Percentiles rank a stretch among this genome's conserved stretches.
phyloP scores from a whole-genome alignment of 169 alveolate species.

The Plasmodium gaboni region DNA sequence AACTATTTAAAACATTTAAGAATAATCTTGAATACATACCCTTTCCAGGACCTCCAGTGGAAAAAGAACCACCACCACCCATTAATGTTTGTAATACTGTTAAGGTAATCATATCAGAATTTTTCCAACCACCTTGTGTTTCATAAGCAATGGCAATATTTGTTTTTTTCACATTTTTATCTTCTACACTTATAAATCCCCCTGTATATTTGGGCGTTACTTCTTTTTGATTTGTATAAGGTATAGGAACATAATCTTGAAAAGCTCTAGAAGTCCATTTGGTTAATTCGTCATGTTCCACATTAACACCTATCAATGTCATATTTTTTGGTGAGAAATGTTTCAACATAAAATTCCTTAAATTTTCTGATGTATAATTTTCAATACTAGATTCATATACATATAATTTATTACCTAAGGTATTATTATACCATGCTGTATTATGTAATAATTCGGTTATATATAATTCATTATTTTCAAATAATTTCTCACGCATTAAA shows the following conservation, averaged over 20 bases:
- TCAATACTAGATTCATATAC: slow-evolving; percentile 81
- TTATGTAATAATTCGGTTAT: slow-evolving; percentile 90
- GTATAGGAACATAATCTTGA: slow-evolving; percentile 91
- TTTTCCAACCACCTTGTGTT: slow-evolving; percentile 87
- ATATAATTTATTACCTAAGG: slow-evolving; percentile 86
- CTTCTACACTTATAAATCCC: slow-evolving; percentile 89
- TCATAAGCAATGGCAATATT: slow-evolving; percentile 90
- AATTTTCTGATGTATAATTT: slow-evolving; percentile 86
- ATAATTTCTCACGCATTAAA: slow-evolving; percentile 76
- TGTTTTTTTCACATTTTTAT: slow-evolving; percentile 82
- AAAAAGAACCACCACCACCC: slow-evolving; percentile 95
- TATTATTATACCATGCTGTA: slow-evolving; percentile 92
- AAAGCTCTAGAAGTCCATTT: slow-evolving; percentile 90
- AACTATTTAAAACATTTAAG: slow-evolving; percentile 88
- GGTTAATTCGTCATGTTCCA: slow-evolving; percentile 87
- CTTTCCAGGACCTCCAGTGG: slow-evolving; percentile 95
- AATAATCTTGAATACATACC: slow-evolving; percentile 92
- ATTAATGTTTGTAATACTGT: slow-evolving; percentile 89
- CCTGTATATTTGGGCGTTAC: slow-evolving; percentile 90
- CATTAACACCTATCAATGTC: slow-evolving; percentile 90
- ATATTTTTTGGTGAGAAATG: slow-evolving; percentile 90
- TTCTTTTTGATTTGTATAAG: slow-evolving; percentile 77
- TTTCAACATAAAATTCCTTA: slow-evolving; percentile 88
- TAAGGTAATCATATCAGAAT: slow-evolving; percentile 85
- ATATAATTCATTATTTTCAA: slow-evolving; percentile 84